Evolutionary conservation across 2,329 filamentous ascomycete genomes (phyloP), one percentile per base, ranked within the genome.

Genomic region (Hypoxylon sp.): DNA sequence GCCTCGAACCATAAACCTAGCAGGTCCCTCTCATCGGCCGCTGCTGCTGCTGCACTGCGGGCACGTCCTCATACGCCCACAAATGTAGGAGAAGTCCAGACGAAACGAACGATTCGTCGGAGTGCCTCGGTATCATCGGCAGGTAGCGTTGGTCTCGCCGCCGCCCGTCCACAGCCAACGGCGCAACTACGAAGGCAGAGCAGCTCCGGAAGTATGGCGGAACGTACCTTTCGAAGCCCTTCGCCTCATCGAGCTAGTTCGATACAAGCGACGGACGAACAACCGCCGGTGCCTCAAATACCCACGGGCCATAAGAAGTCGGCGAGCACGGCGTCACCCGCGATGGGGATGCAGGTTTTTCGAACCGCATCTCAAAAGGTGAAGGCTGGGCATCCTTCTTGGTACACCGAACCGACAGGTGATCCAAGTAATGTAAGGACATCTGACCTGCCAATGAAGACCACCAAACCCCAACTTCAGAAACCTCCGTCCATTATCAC

Each of bases 121-220:
- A 89, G 86, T 79, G 85, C 86, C 56, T 97, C 94, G 0, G 81
- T 87, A 45, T 92, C 92, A 1, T 95, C 93, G 3, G 83, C 87
- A 2, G 72, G 75, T 13, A 79, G 76, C 51, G 85, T 53, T 17
- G 19, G 83, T 36, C 88, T 86, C 70, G 81, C 79, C 52, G 80
- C 81, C 41, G 73, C 80, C 49, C 76, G 81, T 65, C 79, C 64
- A 14, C 50, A 65, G 36, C 62, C 81, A 71, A 72, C 80, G 70
- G 73, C 77, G 77, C 82, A 82, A 57, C 81, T 94, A 67, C 85
- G 90, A 68, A 85, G 93, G 74, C 84, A 86, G 38, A 86, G 84
- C 60, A 97, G 94, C 80, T 87, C 87, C 28, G 87, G 89, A 21
- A 97, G 94, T 53, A 97, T 98, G 94, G 91, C 89, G 30, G 92